A percentile compares a stretch with the other conserved stretches of the same genome.
Conservation (phyloP, 352 stramenopile genomes). For the Globisporangium mamillatum region DNA sequence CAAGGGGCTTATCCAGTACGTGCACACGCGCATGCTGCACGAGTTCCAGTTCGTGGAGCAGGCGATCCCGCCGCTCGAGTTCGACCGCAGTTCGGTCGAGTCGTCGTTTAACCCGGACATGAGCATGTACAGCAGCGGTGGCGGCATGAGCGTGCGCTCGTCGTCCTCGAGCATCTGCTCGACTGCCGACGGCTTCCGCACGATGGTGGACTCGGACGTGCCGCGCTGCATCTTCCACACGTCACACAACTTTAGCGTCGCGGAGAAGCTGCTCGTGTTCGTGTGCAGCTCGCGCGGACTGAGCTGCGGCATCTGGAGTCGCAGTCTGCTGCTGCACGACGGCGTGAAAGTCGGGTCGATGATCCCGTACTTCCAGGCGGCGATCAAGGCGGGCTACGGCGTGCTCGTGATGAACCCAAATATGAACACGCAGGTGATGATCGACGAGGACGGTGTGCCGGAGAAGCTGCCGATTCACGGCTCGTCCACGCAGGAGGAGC, state of each 20-base stretch:
- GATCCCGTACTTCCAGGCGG: constrained; percentile 85
- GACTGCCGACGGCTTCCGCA: constrained; percentile 74
- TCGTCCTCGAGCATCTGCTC: constrained; percentile 83
- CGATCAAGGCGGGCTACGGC: constrained; percentile 69
- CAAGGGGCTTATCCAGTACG: constrained; percentile 59
- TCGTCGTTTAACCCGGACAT: constrained; percentile 43
- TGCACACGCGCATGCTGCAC: constrained; percentile 77
- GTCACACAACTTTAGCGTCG: constrained; percentile 68
- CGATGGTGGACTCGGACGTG: constrained; percentile 79
- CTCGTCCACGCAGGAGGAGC: constrained; percentile 83
- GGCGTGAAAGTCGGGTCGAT: constrained; percentile 89
- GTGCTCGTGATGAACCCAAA: constrained; percentile 90
- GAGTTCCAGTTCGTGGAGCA: constrained; percentile 81
- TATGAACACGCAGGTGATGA: constrained; percentile 86
- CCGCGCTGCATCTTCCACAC: constrained; percentile 82
- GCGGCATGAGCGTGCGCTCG: constrained; percentile 42
- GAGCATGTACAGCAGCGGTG: constrained; percentile 28
- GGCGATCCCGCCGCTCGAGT: constrained; percentile 71
- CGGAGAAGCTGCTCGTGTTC: constrained; percentile 79
- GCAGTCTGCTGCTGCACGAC: constrained; percentile 76
- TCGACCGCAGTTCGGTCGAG: constrained; percentile 41
- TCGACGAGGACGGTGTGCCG: constrained; percentile 42
- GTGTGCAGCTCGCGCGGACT: constrained; percentile 76
- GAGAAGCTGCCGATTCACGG: constrained; percentile 82
- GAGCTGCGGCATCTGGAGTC: constrained; percentile 88